Evolutionary conservation across 495 filamentous ascomycete species (phyloP).

Genomic region (Talaromyces borbonicus): DNA sequence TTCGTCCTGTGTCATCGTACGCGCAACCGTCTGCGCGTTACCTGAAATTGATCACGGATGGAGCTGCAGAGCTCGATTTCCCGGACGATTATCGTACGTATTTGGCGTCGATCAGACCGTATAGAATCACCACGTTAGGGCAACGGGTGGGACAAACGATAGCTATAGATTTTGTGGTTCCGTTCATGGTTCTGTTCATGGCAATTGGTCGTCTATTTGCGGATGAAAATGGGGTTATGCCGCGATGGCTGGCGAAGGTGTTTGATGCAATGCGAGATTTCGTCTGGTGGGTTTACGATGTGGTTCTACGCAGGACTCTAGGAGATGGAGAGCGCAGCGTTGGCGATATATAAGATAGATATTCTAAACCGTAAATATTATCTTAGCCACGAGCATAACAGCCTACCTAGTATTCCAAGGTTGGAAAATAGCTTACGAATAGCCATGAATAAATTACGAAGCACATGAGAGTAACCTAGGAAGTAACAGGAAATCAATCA

Average conservation of each 20-base stretch:
- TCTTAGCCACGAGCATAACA: background rate
- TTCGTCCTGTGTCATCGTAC: constrained; percentile 53
- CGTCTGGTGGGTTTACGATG: constrained; percentile 72
- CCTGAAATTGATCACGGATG: constrained; percentile 62
- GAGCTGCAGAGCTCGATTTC: constrained; percentile 66
- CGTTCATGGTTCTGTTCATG: constrained; percentile 44
- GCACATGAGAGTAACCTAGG: background rate
- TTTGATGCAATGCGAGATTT: constrained; percentile 37
- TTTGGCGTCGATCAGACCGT: constrained; percentile 54
- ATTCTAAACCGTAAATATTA: background rate
- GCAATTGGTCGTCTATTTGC: constrained; percentile 35
- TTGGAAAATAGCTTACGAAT: too few species aligned
- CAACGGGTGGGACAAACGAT: constrained; percentile 57
- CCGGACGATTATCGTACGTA: constrained; percentile 65
- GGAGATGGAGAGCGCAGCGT: constrained; percentile 83
- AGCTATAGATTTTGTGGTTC: constrained; percentile 51
- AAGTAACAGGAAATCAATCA: background rate
- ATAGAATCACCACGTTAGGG: constrained; percentile 51
- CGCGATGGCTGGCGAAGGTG: constrained; percentile 51
- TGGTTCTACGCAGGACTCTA: constrained; percentile 53
- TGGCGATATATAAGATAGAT: constrained; percentile 7
- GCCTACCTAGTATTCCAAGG: too few species aligned
- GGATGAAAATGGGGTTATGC: constrained; percentile 54
- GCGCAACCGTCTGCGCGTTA: constrained; percentile 81
- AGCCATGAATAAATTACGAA: too few species aligned